These are phyloP conservation scores for Lactarius sp. DNA, from an alignment of 768 basidiomycete species.

Conservation along the genomic window DNA sequence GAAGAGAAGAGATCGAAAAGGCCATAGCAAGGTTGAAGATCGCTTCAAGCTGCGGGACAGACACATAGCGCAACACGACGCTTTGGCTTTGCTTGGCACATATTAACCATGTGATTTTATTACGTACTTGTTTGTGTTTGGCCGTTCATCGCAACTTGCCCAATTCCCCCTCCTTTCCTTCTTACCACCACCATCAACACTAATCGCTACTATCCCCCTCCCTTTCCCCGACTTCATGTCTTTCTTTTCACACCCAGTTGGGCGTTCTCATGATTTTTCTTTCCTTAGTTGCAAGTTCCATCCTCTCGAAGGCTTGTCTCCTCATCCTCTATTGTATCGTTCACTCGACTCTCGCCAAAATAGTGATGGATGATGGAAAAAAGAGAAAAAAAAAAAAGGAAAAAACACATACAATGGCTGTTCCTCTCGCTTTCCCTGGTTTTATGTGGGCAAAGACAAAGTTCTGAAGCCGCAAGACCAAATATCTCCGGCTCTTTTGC, in stretches of 20 bases:
- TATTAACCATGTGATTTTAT: conserved; percentile 4
- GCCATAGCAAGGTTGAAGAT: conserved; percentile 6
- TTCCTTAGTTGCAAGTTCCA: not conserved
- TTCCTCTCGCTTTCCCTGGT: not conserved
- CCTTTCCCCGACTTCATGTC: not conserved
- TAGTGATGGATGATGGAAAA: not conserved
- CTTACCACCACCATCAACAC: conserved; percentile 11
- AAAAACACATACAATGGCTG: not conserved
- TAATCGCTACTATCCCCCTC: no score
- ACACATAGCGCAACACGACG: not conserved
- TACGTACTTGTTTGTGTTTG: conserved; percentile 13
- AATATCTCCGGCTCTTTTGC: not conserved
- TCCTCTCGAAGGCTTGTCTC: not conserved
- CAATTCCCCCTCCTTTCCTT: not conserved
- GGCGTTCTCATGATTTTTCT: not conserved
- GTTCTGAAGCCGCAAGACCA: not conserved
- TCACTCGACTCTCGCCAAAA: no score
- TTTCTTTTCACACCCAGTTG: not conserved
- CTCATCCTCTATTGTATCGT: not conserved
- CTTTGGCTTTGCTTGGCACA: not conserved
- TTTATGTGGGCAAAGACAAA: not conserved
- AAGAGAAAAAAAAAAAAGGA: not conserved
- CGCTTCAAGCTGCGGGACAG: no score
- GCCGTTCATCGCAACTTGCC: not conserved
- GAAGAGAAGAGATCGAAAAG: conserved; percentile 35